Conservation (phyloP, 164 flowering plant genomes). For the Cinnamomum chago region DNA sequence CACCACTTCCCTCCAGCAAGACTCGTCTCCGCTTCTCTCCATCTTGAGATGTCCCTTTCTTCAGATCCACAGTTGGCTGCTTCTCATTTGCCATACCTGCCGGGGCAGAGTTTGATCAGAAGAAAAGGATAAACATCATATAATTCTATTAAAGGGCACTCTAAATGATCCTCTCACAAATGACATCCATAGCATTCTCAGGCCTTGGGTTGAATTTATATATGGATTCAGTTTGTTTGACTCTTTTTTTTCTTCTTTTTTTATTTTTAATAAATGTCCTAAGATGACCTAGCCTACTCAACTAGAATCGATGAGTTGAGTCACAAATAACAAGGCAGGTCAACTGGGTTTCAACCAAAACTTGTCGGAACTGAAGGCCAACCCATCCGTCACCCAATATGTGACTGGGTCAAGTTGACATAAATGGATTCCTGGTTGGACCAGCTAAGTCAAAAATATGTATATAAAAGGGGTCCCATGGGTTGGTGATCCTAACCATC, state of each 20-base stretch:
- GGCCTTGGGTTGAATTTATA: background rate
- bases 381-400: no score
- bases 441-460: no score
- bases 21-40: slow-evolving; percentile 52
- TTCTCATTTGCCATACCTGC: slow-evolving; percentile 42
- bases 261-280: background rate
- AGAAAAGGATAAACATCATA: background rate
- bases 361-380: no score
- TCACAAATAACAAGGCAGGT: no score
- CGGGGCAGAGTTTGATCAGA: slow-evolving; percentile 2
- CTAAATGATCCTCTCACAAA: background rate
- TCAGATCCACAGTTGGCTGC: slow-evolving; percentile 36
- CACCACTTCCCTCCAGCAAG: slow-evolving; percentile 29
- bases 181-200: background rate
- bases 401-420: no score
- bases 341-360: no score
- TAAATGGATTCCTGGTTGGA: no score
- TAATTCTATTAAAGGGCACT: background rate
- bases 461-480: background rate
- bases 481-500: background rate
- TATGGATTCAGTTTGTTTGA: background rate
- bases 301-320: no score
- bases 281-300: no score
- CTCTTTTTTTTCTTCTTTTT: background rate
- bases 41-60: slow-evolving; percentile 46